Conservation (phyloP, 2,329 filamentous ascomycete species). For the Diaporthe vexans region DNA sequence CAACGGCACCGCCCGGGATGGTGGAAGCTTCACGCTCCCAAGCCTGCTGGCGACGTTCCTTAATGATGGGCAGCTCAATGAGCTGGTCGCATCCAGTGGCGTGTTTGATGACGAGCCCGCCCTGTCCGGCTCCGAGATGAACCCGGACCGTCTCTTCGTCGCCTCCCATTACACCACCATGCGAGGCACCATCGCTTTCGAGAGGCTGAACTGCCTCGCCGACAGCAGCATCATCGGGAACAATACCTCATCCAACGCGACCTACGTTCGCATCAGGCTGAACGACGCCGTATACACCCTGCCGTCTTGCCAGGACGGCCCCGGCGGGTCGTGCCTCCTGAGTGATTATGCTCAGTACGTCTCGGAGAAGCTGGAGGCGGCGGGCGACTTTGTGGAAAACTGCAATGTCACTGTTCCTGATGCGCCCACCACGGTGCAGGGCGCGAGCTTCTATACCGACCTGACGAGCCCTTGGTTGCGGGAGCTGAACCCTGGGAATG, state of each 20-base stretch:
- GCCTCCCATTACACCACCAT: slow-evolving; percentile 71
- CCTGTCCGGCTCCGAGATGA: slow-evolving; percentile 62
- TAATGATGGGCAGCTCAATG: slow-evolving; percentile 76
- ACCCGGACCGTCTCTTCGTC: slow-evolving; percentile 65
- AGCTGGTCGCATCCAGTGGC: slow-evolving; percentile 71
- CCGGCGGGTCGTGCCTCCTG: slow-evolving; percentile 66
- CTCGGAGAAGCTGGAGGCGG: slow-evolving; percentile 58
- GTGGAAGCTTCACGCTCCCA: slow-evolving; percentile 63
- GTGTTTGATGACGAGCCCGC: slow-evolving; percentile 70
- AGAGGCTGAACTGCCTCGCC: slow-evolving; percentile 68
- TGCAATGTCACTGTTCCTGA: slow-evolving; percentile 61
- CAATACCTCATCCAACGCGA: slow-evolving; percentile 48
- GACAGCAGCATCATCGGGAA: slow-evolving; percentile 31
- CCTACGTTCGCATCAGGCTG: slow-evolving; percentile 69
- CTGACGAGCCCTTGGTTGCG: slow-evolving; percentile 56
- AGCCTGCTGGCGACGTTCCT: slow-evolving; percentile 73
- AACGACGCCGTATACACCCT: slow-evolving; percentile 76
- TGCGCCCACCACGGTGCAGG: slow-evolving; percentile 57
- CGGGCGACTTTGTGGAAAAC: slow-evolving; percentile 64
- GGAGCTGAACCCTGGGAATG: slow-evolving; percentile 39
- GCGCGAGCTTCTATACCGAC: slow-evolving; percentile 65
- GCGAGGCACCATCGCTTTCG: slow-evolving; percentile 76
- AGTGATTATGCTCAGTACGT: slow-evolving; percentile 61
- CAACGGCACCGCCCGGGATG: slow-evolving; percentile 61
- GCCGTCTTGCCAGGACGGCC: slow-evolving; percentile 67